Conservation (phyloP, 441 rosid genomes). For the Manihot esculenta region DNA sequence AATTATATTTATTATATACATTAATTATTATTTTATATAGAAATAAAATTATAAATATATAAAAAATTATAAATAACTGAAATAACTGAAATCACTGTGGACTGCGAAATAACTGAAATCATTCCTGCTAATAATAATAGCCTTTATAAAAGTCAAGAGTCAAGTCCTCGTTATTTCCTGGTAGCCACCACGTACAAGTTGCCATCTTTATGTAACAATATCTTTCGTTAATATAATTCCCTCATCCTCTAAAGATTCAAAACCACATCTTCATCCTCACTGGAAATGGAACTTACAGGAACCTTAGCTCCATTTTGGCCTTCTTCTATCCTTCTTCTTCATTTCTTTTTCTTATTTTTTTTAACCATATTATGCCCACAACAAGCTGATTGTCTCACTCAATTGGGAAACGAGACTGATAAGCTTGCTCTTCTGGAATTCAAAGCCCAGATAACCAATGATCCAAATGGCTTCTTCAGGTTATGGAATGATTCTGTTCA, state of each 20-base stretch:
- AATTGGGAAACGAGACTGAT: not conserved
- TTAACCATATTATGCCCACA: not conserved
- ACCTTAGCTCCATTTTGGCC: not conserved
- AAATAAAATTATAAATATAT: too few relatives aligned
- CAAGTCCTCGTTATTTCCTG: too few relatives aligned
- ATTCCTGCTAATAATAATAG: too few relatives aligned
- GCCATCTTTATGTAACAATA: too few relatives aligned
- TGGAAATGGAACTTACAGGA: not conserved
- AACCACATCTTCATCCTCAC: not conserved
- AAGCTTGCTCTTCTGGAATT: not conserved
- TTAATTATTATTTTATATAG: too few relatives aligned
- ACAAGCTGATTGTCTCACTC: not conserved
- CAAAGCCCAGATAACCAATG: conserved; percentile 5
- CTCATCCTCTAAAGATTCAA: too few relatives aligned
- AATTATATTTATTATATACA: too few relatives aligned
- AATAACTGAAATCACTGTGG: too few relatives aligned
- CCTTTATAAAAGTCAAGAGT: not conserved
- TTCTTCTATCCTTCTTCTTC: not conserved
- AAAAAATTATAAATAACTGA: too few relatives aligned
- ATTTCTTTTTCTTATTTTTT: not conserved
- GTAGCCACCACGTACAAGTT: too few relatives aligned
- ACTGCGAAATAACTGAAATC: too few relatives aligned
- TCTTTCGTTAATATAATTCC: too few relatives aligned
- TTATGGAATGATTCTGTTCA: conserved; percentile 9
- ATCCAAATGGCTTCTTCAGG: not conserved